A percentile compares a stretch with the other conserved stretches of the same genome.
Conservation (phyloP, 192 early-diverging fungal genomes). For the Dispira simplex region DNA sequence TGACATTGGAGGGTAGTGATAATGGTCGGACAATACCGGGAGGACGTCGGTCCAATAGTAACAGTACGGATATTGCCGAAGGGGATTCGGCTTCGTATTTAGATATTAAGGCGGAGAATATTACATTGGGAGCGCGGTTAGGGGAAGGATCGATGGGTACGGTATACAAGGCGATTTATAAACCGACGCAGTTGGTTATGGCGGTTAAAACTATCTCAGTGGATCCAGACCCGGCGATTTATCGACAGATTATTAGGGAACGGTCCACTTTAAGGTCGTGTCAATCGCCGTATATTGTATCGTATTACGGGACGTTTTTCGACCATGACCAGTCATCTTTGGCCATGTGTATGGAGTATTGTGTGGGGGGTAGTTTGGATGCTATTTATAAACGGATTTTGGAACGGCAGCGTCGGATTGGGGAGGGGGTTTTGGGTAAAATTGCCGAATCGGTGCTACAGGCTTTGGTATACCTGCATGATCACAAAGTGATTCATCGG, state of each 20-base stretch:
- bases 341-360: conserved; percentile 95
- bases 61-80: conserved; percentile 21
- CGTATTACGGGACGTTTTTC: conserved; percentile 86
- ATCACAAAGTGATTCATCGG: conserved; percentile 81
- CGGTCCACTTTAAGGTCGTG: conserved; percentile 79
- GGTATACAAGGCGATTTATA: conserved; percentile 72
- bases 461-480: conserved; percentile 81
- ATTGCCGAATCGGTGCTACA: conserved; percentile 82
- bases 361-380: conserved; percentile 86
- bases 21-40: conserved; percentile 16
- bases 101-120: conserved; percentile 38
- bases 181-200: conserved; percentile 63
- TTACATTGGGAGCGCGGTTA: conserved; percentile 56
- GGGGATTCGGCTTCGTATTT: conserved; percentile 15
- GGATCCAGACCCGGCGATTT: conserved; percentile 46
- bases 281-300: conserved; percentile 83
- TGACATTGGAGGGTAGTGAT: background rate
- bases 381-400: conserved; percentile 67
- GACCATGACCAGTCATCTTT: conserved; percentile 63
- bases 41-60: conserved; percentile 19
- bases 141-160: conserved; percentile 92
- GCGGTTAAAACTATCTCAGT: conserved; percentile 73
- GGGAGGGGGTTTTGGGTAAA: conserved; percentile 75
- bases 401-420: conserved; percentile 56
- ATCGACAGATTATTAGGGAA: conserved; percentile 81